A percentile compares a stretch with the other conserved stretches of the same genome.
These are phyloP conservation scores for Peltaster fructicola DNA, from an alignment of 2,329 filamentous ascomycete genomes.

Conservation along the genomic window DNA sequence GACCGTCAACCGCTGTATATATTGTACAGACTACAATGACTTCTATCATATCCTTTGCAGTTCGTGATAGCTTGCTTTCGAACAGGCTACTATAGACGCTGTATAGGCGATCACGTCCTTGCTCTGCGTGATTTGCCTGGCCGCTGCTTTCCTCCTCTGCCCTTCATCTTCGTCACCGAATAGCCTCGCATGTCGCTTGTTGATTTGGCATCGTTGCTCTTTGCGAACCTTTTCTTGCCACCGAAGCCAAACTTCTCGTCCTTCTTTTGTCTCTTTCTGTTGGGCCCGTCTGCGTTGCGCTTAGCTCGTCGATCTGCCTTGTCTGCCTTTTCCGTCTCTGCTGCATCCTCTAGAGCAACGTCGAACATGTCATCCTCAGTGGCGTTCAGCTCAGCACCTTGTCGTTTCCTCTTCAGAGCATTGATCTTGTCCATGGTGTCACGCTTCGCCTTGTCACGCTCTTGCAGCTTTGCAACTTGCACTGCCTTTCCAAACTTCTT, in stretches of 20 bases:
- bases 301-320: constrained; percentile 21
- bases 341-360: constrained; percentile 59
- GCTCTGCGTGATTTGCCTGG: constrained; percentile 13
- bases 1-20: too few species aligned
- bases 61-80: too few species aligned
- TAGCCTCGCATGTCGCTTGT: constrained; percentile 68
- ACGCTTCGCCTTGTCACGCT: constrained; percentile 79
- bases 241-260: constrained; percentile 89
- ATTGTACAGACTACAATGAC: too few species aligned
- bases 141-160: constrained; percentile 16
- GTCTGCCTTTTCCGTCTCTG: constrained; percentile 31
- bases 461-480: constrained; percentile 87
- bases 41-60: too few species aligned
- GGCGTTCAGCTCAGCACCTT: constrained; percentile 47
- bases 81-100: too few species aligned
- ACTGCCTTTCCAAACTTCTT: constrained; percentile 99
- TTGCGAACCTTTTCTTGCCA: constrained; percentile 80
- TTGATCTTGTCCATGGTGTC: constrained; percentile 94
- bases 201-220: constrained; percentile 77
- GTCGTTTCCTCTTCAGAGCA: constrained; percentile 83
- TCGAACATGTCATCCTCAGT: constrained; percentile 84
- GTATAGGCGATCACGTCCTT: too few species aligned
- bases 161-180: constrained; percentile 75
- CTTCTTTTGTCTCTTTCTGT: constrained; percentile 75
- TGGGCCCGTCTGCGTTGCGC: constrained; percentile 23